A percentile compares a stretch with the other conserved stretches of the same genome.
phyloP scores from a whole-genome alignment of 2,329 filamentous ascomycete genomes.

The Epichloe gansuensis region DNA sequence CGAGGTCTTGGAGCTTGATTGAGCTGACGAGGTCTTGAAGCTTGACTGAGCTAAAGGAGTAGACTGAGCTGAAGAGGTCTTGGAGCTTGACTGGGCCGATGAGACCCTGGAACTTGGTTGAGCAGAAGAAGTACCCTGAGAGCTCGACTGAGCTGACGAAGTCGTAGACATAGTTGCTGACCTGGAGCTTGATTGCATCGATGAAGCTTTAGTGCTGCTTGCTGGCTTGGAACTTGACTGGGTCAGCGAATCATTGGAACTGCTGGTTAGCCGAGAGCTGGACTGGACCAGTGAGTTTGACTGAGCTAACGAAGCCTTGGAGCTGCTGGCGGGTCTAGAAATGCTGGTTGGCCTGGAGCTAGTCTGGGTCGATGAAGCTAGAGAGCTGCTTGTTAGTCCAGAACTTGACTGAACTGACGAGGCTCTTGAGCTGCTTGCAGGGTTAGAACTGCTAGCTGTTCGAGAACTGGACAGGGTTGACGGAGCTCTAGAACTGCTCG shows the following conservation, averaged over 20 bases:
- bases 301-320: background rate
- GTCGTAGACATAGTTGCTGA: too few species aligned
- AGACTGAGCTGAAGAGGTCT: background rate
- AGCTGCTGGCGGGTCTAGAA: background rate
- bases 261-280: too few species aligned
- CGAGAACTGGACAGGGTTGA: background rate
- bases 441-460: background rate
- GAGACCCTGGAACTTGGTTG: background rate
- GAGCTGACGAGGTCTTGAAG: too few species aligned
- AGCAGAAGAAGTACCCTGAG: background rate
- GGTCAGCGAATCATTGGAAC: too few species aligned
- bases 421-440: background rate
- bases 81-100: background rate
- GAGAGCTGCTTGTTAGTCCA: background rate
- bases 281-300: background rate
- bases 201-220: background rate
- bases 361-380: background rate
- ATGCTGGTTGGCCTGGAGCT: background rate
- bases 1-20: too few species aligned
- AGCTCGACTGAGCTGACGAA: background rate
- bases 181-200: too few species aligned
- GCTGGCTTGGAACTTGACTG: background rate
- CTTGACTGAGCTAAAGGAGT: background rate
- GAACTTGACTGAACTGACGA: background rate
- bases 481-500: background rate